Evolutionary conservation across 2,329 filamentous ascomycete genomes (phyloP), one percentile per base, ranked within the genome.

Genomic region (Paracamarosporium sp.): DNA sequence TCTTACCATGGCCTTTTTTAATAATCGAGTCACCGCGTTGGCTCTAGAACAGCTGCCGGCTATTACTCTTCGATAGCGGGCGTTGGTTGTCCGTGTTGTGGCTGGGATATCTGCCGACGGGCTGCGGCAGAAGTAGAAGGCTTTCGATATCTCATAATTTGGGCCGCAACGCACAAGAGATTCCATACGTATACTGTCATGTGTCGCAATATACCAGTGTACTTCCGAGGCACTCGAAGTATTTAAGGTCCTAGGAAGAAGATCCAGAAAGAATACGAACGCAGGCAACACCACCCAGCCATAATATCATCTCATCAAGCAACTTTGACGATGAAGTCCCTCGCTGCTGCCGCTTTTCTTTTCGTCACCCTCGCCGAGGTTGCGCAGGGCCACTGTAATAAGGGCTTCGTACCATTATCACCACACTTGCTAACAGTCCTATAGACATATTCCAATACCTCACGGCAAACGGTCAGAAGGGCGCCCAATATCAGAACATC

Each of bases 401-500:
- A 60, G 36, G 8, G n/a, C n/a, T n/a, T 40, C 11, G 3, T 24
- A 5, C 31, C 25, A n/a, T 40, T n/a, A 2, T 22, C 20, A 33
- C 27, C 22, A 5, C 41, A 55, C 15, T 15, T 28, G 17, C 62
- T 65, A 15, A 69, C 36, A 45, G 1, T 11, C 20, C 5, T n/a
- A 5, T 50, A 77, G 74, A 78, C 60, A 76, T 76, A 45, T 78
- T 77, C 69, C 65, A 77, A 48, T 66, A 61, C 61, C 64, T 78
- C 6, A 76, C 69, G n/a, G 71, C 73, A 27, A 76, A 76, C 57
- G 73, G 73, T 31, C 59, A 54, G 11, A 73, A 76, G 58, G 74
- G 73, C 35, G 68, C 59, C 17, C 61, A 65, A 11, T 76, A 72
- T 55, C 73, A 77, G 56, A 74, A 76, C 60, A 66, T 78, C 45